Evolutionary conservation across 2,329 filamentous ascomycete genomes (phyloP).

Genomic region (Elsinoe batatas): DNA sequence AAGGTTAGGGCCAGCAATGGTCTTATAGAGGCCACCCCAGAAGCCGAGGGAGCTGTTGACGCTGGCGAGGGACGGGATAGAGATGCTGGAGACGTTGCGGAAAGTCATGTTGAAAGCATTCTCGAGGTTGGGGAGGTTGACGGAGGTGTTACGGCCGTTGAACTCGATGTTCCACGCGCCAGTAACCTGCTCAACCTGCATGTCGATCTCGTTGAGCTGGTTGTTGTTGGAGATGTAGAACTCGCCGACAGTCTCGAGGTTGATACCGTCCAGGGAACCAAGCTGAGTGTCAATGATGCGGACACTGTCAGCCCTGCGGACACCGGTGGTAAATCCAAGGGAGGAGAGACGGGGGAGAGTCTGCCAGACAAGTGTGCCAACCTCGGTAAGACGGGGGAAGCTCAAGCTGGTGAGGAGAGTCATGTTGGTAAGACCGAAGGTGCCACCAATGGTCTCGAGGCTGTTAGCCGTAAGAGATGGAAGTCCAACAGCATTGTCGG

Average conservation of each 20-base stretch:
- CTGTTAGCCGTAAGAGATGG: conserved; percentile 51
- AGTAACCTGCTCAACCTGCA: conserved; percentile 68
- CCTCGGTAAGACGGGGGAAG: conserved; percentile 54
- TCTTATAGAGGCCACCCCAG: conserved; percentile 63
- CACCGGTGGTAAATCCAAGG: conserved; percentile 51
- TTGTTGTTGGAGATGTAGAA: conserved; percentile 88
- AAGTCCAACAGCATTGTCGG: conserved; percentile 49
- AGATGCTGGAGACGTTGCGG: conserved; percentile 66
- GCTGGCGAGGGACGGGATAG: conserved; percentile 58
- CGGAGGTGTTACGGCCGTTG: conserved; percentile 64
- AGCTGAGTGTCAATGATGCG: conserved; percentile 80
- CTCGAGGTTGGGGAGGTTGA: conserved; percentile 69
- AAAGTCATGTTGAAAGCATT: conserved; percentile 73
- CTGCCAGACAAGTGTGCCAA: conserved; percentile 60
- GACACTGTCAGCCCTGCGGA: conserved; percentile 60
- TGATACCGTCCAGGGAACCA: conserved; percentile 66
- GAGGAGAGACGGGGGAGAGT: conserved; percentile 57
- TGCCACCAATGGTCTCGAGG: conserved; percentile 56
- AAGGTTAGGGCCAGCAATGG: conserved; percentile 58
- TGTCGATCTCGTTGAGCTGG: conserved; percentile 64
- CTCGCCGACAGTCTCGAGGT: conserved; percentile 59
- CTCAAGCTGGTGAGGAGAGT: conserved; percentile 58
- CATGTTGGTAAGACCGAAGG: conserved; percentile 60
- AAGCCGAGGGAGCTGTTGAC: conserved; percentile 77
- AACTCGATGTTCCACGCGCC: conserved; percentile 61